A percentile compares a stretch with the other conserved stretches of the same genome.
Evolutionary conservation across 148 eudicot genomes (phyloP).

Genomic region (Silene uniflora): DNA sequence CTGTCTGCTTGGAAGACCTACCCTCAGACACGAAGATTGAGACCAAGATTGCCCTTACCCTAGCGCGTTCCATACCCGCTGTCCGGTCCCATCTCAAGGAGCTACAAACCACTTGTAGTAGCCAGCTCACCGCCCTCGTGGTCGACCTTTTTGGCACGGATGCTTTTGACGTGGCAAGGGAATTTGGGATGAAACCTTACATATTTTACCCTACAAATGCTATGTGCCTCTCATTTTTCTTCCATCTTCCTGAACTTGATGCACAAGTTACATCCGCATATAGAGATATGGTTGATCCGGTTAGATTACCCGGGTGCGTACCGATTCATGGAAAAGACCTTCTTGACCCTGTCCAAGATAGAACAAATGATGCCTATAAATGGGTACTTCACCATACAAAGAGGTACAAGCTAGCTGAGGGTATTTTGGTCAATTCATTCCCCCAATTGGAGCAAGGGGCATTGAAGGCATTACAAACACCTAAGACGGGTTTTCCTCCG

Average conservation of each 20-base stretch:
- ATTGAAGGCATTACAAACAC: conserved; percentile 19
- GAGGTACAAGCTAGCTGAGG: conserved; percentile 43
- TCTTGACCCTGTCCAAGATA: conserved; percentile 43
- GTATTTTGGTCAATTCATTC: conserved; percentile 43
- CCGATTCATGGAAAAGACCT: conserved; percentile 42
- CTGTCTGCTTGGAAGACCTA: conserved; percentile 32
- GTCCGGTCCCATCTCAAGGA: conserved; percentile 22
- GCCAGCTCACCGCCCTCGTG: conserved; percentile 21
- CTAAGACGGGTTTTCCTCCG: conserved; percentile 32
- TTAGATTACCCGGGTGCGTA: conserved; percentile 38
- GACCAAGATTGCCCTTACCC: conserved; percentile 32
- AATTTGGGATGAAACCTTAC: conserved; percentile 33
- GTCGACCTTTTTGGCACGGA: conserved; percentile 54
- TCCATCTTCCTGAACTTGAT: conserved; percentile 37
- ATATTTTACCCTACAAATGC: conserved; percentile 43
- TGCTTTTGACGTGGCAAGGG: conserved; percentile 36
- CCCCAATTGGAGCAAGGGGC: conserved; percentile 37
- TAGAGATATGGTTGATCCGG: conserved; percentile 38
- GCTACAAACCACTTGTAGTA: not conserved
- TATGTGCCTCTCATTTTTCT: conserved; percentile 34
- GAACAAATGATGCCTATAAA: conserved; percentile 41
- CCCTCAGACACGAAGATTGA: conserved; percentile 31
- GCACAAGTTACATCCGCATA: conserved; percentile 38
- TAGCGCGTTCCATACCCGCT: conserved; percentile 37
- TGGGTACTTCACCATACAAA: conserved; percentile 44